Conservation (phyloP, 192 early-diverging fungal genomes). For the Spizellomyces punctatus region DNA sequence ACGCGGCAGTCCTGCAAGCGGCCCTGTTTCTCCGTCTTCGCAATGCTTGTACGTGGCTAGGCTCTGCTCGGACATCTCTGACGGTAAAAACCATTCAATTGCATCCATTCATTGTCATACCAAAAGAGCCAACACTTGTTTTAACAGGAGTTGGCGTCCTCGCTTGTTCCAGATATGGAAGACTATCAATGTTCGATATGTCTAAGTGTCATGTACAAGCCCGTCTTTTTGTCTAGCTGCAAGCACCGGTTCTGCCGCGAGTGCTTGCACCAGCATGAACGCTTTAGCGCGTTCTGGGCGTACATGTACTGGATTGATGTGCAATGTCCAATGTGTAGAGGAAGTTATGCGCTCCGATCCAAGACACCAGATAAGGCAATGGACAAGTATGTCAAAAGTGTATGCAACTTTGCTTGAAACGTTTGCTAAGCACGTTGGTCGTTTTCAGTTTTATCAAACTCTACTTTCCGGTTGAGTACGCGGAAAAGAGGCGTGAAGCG, state of each 20-base stretch:
- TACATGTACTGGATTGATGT: conserved; percentile 31
- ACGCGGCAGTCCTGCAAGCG: neutral
- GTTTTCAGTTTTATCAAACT: conserved; percentile 11
- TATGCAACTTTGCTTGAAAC: neutral
- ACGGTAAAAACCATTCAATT: conserved; percentile 8
- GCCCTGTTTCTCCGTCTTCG: neutral
- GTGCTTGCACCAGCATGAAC: conserved; percentile 29
- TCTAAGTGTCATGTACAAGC: conserved; percentile 19
- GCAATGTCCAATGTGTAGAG: conserved; percentile 23
- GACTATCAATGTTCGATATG: conserved; percentile 19
- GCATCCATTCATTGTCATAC: neutral
- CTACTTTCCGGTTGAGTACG: conserved; percentile 23
- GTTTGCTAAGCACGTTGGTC: neutral
- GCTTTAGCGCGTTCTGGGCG: conserved; percentile 21
- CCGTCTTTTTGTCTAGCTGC: conserved; percentile 17
- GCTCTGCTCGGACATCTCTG: neutral
- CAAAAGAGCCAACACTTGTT: neutral
- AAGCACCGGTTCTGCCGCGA: conserved; percentile 25
- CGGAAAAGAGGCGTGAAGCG: conserved; percentile 3
- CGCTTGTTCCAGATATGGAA: conserved; percentile 2
- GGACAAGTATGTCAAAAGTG: conserved; percentile 13
- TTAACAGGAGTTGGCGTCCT: neutral
- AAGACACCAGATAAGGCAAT: conserved; percentile 11
- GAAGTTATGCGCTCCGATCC: conserved; percentile 9
- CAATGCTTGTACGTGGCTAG: neutral